These are phyloP conservation scores for Fusarium sp. DNA, from an alignment of 2,329 filamentous ascomycete species.

Conservation along the genomic window DNA sequence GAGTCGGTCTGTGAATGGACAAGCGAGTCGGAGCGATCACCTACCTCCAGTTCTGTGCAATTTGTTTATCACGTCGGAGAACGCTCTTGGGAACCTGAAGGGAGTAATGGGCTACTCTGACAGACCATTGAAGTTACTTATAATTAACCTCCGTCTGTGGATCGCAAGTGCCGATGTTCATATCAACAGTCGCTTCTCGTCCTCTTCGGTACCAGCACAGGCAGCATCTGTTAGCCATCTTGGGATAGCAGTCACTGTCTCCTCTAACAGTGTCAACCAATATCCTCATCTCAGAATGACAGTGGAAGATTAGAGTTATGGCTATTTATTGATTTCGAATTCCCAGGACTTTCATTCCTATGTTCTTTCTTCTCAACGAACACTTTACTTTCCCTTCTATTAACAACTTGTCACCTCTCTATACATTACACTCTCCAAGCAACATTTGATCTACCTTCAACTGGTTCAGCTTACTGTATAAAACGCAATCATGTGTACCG, in stretches of 20 bases:
- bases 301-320: background rate
- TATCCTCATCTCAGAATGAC: background rate
- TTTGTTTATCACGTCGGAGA: too few relatives aligned
- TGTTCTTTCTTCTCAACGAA: background rate
- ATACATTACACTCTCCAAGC: too few relatives aligned
- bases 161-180: background rate
- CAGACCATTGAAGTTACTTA: too few relatives aligned
- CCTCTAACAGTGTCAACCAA: background rate
- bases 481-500: too few relatives aligned
- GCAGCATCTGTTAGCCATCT: background rate
- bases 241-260: background rate
- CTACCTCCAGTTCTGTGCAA: too few relatives aligned
- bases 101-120: too few relatives aligned
- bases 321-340: background rate
- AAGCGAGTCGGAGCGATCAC: too few relatives aligned
- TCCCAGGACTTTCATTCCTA: background rate
- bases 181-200: background rate
- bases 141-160: too few relatives aligned
- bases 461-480: too few relatives aligned
- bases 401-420: too few relatives aligned
- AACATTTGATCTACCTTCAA: background rate
- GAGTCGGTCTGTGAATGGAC: too few relatives aligned
- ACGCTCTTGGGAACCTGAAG: too few relatives aligned
- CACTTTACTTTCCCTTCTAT: background rate
- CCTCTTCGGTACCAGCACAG: background rate